Base-by-base conservation (phyloP, 2,329 filamentous ascomycete genomes). In the Colletotrichum sp. region DNA sequence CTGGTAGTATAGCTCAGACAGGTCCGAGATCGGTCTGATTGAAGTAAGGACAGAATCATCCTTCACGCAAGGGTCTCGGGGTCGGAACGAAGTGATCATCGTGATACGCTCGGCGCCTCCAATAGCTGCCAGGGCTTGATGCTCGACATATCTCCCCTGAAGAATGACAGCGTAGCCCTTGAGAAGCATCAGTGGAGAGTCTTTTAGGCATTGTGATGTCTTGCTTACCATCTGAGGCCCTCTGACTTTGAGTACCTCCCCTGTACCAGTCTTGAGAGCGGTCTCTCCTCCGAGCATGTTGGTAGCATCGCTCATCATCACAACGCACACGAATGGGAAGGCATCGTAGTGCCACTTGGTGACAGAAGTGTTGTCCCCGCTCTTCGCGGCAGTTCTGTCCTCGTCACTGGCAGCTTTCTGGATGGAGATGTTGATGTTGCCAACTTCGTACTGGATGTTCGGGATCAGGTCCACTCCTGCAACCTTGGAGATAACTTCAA, bases 281-380 rank as follows among this genome's bases (percentile, higher is more conserved):
- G 92, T 93, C 82, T 93, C 92, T 6, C 92, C 92, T 12, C 92
- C 92, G 15, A 92, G 83, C 92, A 93, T 93, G 48, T 86, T 84
- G 0, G 86, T 88, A 77, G 91, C 92, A 79, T 93, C 91, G 43
- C 90, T 92, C 32, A 93, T 86, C 91, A 93, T 94, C 9, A 89
- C 87, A n/a, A 94, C 92, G 78, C 91, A 93, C n/a, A 94, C 92
- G 80, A 93, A 94, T 0, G 92, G 91, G 80, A 92, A 93, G 80
- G 89, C 92, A 81, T 93, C 92, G 1, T 85, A 89, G 82, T 93
- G 92, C 92, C 92, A 93, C 48, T 88, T 90, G 34, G 93, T 88
- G 28, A 91, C 88, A 7, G 91, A 88, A 12, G 26, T 21, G 34
- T 52, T 61, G n/a, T 61, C 21, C 2, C 24, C 8, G 3, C 6